Base-by-base conservation (phyloP, 495 filamentous ascomycete species). In the Acidiella bohemica region DNA sequence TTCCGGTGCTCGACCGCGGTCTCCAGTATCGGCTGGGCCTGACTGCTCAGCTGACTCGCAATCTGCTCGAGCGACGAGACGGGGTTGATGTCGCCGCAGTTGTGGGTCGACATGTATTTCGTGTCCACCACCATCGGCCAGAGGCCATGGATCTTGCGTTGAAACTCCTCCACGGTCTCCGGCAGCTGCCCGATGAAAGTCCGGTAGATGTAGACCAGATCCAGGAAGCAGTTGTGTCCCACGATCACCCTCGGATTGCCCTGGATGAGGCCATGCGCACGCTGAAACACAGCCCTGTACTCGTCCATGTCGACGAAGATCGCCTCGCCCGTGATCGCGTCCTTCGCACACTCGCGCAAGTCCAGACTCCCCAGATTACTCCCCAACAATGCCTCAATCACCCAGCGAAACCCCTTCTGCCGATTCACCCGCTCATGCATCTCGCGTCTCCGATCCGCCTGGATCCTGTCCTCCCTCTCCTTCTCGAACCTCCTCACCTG, bases 71-170 rank as follows among this genome's bases (percentile, higher is more conserved):
- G 50, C 12, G 70, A 70, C 2, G 70, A 62, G 14, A 49, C 55
- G 38, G 67, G 62, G 9, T 72, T 67, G 12, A 64, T 66, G 17
- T 63, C 64, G 28, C 68, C 64, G 53, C 64, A 63, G 51, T 64
- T 61, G 42, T 71, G 63, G 5, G 73, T 77, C 14, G 73, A 70
- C 39, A 93, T 65, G 44, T 76, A 85, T 50, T 88, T 88, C 0
- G 83, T 88, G 50, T 92, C 84, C 5, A 85, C 59, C 12, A 90
- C 57, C 13, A 67, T 38, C 0, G 84, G 82, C 53, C 88, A 88
- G 5, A 76, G 46, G 21, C 59, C 33, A 44, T 75, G 66, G 16
- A 76, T 60, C 14, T 57, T 47, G 2, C 52, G 29, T 26, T 73
- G 63, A 51, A 86, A 86, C 19, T 76, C 71, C 30, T 68, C 62